phyloP scores from a whole-genome alignment of 108 stramenopile genomes.

The Cyclotella kingstonii region DNA sequence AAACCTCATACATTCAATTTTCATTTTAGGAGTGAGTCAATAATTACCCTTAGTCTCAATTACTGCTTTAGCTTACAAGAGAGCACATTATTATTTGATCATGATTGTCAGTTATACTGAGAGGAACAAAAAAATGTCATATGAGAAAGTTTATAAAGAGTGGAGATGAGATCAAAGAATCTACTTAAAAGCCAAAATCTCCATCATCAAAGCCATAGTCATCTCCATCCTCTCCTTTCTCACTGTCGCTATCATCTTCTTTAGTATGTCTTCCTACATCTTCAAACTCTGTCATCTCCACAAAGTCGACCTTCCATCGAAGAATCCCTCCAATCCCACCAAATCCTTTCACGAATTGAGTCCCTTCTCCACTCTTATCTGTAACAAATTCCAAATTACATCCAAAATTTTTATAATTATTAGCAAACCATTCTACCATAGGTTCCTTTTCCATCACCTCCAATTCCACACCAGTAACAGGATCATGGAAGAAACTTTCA shows the following conservation, averaged over 20 bases:
- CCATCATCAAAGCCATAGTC: slow-evolving; percentile 89
- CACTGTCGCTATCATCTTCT: slow-evolving; percentile 56
- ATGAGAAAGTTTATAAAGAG: not conserved
- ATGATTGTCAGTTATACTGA: not conserved
- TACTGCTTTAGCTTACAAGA: not conserved
- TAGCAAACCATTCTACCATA: slow-evolving; percentile 98
- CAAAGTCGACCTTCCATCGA: slow-evolving; percentile 97
- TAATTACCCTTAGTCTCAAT: not conserved
- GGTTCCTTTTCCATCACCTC: slow-evolving; percentile 89
- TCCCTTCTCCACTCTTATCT: slow-evolving; percentile 94
- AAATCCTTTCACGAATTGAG: slow-evolving; percentile 98
- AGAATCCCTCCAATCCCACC: slow-evolving; percentile 98
- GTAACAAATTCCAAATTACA: slow-evolving; percentile 98
- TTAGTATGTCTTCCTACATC: slow-evolving; percentile 60
- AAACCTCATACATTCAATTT: too few relatives aligned
- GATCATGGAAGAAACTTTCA: slow-evolving; percentile 84
- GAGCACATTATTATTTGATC: too few relatives aligned
- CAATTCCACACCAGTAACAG: slow-evolving; percentile 88
- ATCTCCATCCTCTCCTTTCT: slow-evolving; percentile 51
- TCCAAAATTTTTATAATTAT: slow-evolving; percentile 97
- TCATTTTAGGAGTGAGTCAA: too few relatives aligned
- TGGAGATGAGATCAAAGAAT: too few relatives aligned
- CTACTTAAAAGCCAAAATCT: slow-evolving; percentile 87
- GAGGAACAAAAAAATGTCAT: not conserved
- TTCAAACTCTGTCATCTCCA: slow-evolving; percentile 75